Evolutionary conservation across 495 filamentous ascomycete species (phyloP), one percentile per base, ranked within the genome.

Genomic region (Xylaria acuta): DNA sequence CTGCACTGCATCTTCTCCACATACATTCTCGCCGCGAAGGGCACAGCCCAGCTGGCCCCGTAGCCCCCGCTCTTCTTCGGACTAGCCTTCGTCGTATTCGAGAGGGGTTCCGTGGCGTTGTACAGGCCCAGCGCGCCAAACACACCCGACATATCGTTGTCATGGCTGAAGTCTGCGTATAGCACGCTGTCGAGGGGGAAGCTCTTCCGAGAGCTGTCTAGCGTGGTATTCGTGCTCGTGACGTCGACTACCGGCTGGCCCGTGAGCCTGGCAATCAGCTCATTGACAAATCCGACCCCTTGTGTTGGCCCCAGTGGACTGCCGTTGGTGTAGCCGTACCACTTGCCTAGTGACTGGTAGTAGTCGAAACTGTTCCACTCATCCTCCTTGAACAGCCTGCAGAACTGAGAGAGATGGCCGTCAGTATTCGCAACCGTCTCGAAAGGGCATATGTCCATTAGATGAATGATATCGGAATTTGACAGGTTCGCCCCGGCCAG

Each of bases 401-500:
- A 97, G 82, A 97, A 95, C 1, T 80, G 81, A 0, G 92, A 93
- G 32, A 82, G 62, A 9, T 72, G 75, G 72, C 83, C 41, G 36
- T 82, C 75, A 43, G 72, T 69, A 18, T 81, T 77, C 11, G 92
- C 88, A 8, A 97, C 88, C 0, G 92, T 94, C 70, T 91, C 86
- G 78, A 94, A 97, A 0, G 94, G 88, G 77, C 94, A 97, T 47
- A 97, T 82, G 76, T 97, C 94, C 92, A 97, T 95, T 20, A 97
- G 78, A 36, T 83, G 83, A 73, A 93, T 84, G 8, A 89, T 86
- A 14, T 94, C 87, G n/a, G 79, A 53, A 9, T 79, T 72, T 1
- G 86, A 84, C 32, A 97, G 80, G 27, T 88, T 87, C 0, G 87
- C 86, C 3, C 90, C 89, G 0, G 86, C 85, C 1, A 97, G 84